Evolutionary conservation across 768 basidiomycete genomes (phyloP).

Genomic region (Tulasnella sp.): DNA sequence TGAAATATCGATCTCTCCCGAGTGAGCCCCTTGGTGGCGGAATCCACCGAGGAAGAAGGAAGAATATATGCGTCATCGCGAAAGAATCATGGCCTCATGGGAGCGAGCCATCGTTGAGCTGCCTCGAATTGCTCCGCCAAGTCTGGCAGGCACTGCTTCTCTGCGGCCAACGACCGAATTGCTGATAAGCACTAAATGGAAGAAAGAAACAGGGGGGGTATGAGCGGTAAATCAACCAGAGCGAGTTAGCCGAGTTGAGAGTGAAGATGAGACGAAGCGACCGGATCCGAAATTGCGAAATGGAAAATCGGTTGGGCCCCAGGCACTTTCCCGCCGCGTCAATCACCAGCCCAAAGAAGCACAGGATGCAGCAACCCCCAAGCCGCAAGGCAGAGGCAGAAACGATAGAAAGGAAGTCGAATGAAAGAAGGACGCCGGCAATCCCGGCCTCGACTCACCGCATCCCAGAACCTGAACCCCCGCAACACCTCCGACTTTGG

Average conservation of each 20-base stretch:
- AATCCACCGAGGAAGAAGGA: no score
- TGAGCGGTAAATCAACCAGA: no score
- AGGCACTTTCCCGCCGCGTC: conserved; percentile 9
- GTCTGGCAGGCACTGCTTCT: conserved; percentile 69
- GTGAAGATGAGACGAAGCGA: not conserved
- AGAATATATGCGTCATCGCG: no score
- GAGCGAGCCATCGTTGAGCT: conserved; percentile 87
- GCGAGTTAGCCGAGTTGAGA: not conserved
- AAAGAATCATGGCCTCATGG: conserved; percentile 60
- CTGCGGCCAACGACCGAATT: conserved; percentile 79
- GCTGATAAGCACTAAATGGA: conserved; percentile 42
- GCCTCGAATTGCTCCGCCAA: conserved; percentile 93
- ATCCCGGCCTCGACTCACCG: conserved; percentile 47
- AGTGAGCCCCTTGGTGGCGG: no score
- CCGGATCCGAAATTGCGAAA: conserved; percentile 1
- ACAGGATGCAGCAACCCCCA: conserved; percentile 9
- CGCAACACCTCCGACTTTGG: conserved; percentile 86
- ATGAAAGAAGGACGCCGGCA: not conserved
- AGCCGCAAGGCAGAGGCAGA: conserved; percentile 6
- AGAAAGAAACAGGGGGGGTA: no score
- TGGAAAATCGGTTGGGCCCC: conserved; percentile 6
- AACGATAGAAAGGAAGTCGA: not conserved
- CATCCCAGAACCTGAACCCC: conserved; percentile 97
- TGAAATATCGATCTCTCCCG: no score
- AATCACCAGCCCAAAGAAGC: conserved; percentile 12